phyloP scores from a whole-genome alignment of 23 red algal genomes.

The Gracilariopsis chorda region DNA sequence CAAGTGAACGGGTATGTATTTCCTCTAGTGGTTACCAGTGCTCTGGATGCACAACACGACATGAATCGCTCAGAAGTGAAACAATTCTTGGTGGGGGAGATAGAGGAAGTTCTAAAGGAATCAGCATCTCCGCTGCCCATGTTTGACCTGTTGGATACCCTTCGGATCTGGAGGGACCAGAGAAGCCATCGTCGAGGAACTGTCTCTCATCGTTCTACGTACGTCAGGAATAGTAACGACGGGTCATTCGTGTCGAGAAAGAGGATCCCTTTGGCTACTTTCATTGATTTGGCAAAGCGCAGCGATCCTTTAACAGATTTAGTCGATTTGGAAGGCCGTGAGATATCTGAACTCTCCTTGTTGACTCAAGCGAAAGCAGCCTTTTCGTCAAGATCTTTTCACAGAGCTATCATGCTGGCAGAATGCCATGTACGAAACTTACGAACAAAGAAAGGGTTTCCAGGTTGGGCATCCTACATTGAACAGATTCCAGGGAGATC shows the following conservation, averaged over 20 bases:
- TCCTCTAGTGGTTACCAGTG: conserved; percentile 54
- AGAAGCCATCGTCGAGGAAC: neutral
- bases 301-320: conserved; percentile 32
- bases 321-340: conserved; percentile 43
- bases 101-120: conserved; percentile 33
- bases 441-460: neutral
- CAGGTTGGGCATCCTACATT: conserved; percentile 43
- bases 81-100: conserved; percentile 41
- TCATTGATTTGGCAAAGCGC: conserved; percentile 5
- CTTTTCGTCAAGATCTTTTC: conserved; percentile 43
- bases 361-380: conserved; percentile 63
- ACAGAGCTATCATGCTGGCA: conserved; percentile 66
- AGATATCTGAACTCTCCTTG: neutral
- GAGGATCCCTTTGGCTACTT: neutral
- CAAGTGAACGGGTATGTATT: conserved; percentile 62
- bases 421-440: conserved; percentile 63
- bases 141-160: conserved; percentile 68
- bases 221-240: neutral
- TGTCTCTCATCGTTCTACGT: neutral
- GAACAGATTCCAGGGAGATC: neutral
- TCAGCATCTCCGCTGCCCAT: conserved; percentile 47
- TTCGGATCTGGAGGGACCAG: conserved; percentile 57
- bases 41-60: conserved; percentile 38
- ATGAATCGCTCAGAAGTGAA: conserved; percentile 10
- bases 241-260: neutral